Conservation (phyloP, 495 filamentous ascomycete species). For the Baudoinia panamericana region DNA sequence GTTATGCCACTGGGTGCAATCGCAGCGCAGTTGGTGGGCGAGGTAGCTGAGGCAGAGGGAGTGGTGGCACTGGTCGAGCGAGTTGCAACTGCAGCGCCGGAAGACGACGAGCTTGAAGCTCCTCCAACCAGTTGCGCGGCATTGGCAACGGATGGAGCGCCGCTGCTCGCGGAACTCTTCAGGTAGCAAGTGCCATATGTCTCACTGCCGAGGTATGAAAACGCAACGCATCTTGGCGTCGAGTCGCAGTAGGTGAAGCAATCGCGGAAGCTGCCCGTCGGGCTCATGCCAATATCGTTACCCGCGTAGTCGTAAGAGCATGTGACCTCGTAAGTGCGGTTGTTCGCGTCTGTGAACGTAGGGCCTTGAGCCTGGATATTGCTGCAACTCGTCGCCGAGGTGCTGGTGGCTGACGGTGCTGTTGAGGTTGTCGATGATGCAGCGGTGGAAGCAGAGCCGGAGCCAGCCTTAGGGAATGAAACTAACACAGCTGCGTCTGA, state of each 20-base stretch:
- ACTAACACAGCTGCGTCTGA: background rate
- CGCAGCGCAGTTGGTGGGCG: background rate
- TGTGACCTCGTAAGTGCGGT: constrained; percentile 4
- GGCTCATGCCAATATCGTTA: constrained; percentile 1
- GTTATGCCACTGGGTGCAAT: background rate
- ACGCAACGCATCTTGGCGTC: constrained; percentile 5
- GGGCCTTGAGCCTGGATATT: background rate
- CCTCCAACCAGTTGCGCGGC: background rate
- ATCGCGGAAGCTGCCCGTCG: background rate
- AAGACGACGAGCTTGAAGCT: background rate
- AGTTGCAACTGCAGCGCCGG: background rate
- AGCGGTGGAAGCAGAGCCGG: background rate
- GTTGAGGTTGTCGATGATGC: background rate
- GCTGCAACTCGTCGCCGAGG: background rate
- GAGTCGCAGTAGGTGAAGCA: constrained; percentile 9
- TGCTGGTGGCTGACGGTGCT: background rate
- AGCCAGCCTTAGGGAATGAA: background rate
- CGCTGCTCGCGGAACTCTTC: background rate
- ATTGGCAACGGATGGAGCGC: background rate
- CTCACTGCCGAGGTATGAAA: constrained; percentile 1
- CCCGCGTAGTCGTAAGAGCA: constrained; percentile 8
- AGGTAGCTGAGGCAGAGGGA: background rate
- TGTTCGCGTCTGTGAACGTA: constrained; percentile 2
- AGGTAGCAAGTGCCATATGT: constrained; percentile 9
- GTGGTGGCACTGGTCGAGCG: background rate